Evolutionary conservation across 2,329 filamentous ascomycete species (phyloP).

Genomic region (Sclerotinia trifoliorum): DNA sequence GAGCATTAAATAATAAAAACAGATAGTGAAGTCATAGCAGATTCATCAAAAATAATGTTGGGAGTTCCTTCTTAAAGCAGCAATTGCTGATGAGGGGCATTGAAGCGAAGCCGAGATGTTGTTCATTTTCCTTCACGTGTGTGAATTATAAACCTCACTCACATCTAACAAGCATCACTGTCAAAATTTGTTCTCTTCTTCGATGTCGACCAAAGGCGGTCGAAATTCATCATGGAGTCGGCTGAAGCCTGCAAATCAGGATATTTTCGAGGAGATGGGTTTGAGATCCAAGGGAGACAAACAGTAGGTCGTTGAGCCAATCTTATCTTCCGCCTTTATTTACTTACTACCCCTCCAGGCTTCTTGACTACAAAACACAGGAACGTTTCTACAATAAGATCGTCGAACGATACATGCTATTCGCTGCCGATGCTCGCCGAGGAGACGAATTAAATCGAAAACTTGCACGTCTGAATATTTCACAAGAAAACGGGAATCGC

Average conservation of each 20-base stretch:
- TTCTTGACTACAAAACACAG: conserved; percentile 74
- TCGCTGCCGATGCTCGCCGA: conserved; percentile 73
- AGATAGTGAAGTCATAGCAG: neutral
- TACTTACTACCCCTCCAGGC: conserved; percentile 46
- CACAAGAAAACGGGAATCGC: conserved; percentile 30
- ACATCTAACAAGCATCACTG: conserved; percentile 2
- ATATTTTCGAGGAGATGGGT: conserved; percentile 78
- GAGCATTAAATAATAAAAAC: neutral
- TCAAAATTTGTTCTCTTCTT: conserved; percentile 16
- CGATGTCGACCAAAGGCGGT: conserved; percentile 37
- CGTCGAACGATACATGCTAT: conserved; percentile 82
- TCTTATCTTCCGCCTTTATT: conserved; percentile 16
- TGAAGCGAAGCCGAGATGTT: conserved; percentile 7
- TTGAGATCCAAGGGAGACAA: conserved; percentile 89
- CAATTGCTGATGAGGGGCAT: conserved; percentile 9
- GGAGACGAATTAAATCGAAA: conserved; percentile 71
- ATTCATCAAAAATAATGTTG: conserved; percentile 16
- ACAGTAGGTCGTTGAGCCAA: conserved; percentile 52
- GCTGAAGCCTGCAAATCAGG: conserved; percentile 70
- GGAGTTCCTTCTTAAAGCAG: conserved; percentile 20
- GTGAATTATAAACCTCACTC: neutral
- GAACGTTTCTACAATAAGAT: conserved; percentile 85
- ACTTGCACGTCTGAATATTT: conserved; percentile 58
- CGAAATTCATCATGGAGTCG: conserved; percentile 60
- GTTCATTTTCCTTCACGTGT: neutral